Conservation (phyloP, 495 filamentous ascomycete genomes). For the Tuber calosporum region DNA sequence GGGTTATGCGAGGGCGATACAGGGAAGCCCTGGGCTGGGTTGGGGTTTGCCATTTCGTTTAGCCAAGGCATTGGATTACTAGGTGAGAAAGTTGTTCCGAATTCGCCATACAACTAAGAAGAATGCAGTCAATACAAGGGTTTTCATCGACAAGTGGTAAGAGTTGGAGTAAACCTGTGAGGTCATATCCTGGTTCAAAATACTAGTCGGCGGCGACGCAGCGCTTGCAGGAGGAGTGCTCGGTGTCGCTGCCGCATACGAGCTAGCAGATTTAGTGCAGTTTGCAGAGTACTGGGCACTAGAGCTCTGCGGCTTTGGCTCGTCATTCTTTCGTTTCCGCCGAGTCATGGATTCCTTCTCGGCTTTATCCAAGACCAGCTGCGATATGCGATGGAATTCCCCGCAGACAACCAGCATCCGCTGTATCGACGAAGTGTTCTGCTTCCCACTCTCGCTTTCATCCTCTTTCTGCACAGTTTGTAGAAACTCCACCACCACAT, state of each 20-base stretch:
- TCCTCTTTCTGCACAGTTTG: conserved; percentile 58
- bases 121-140: conserved; percentile 1
- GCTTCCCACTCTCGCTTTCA: conserved; percentile 46
- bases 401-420: conserved; percentile 89
- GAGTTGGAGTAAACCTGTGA: conserved; percentile 21
- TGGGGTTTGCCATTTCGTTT: conserved; percentile 43
- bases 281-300: conserved; percentile 14
- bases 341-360: conserved; percentile 71
- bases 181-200: conserved; percentile 36
- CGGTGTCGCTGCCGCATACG: conserved; percentile 13
- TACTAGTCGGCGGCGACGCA: conserved; percentile 29
- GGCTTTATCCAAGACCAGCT: conserved; percentile 80
- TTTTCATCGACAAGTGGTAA: neutral
- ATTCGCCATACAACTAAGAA: conserved; percentile 33
- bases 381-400: conserved; percentile 92
- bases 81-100: conserved; percentile 33
- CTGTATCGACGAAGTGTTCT: conserved; percentile 73
- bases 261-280: conserved; percentile 12
- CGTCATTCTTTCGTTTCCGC: conserved; percentile 66
- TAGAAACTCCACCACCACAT: conserved; percentile 82
- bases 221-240: conserved; percentile 10
- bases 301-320: conserved; percentile 14
- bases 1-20: conserved; percentile 45
- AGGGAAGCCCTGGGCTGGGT: conserved; percentile 49
- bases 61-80: conserved; percentile 45